A percentile compares a stretch with the other conserved stretches of the same genome.
phyloP scores from a whole-genome alignment of 2,329 filamentous ascomycete species.

The Clarireedia homoeocarpa region DNA sequence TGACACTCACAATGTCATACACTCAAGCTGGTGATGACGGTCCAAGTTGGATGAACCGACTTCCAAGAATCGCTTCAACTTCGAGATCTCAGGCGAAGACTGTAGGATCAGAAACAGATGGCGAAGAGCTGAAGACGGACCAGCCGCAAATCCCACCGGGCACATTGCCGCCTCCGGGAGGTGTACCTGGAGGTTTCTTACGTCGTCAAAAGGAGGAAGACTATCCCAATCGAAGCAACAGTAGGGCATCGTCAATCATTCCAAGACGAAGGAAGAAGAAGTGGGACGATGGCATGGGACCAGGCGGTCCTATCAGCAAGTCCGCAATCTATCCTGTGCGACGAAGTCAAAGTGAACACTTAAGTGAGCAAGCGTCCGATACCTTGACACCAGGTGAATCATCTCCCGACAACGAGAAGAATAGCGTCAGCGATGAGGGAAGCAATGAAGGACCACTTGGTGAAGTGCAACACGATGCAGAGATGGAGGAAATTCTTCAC shows the following conservation, averaged over 20 bases:
- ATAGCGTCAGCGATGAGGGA: conserved; percentile 25
- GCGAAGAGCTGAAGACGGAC: conserved; percentile 52
- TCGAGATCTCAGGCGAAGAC: conserved; percentile 77
- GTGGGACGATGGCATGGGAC: conserved; percentile 63
- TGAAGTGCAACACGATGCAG: conserved; percentile 29
- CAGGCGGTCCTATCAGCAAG: conserved; percentile 80
- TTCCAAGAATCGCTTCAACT: conserved; percentile 62
- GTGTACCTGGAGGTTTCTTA: conserved; percentile 67
- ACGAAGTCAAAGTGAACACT: conserved; percentile 21
- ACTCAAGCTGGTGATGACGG: conserved; percentile 84
- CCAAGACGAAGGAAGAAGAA: conserved; percentile 57
- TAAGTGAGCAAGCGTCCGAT: conserved; percentile 24
- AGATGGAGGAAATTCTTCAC: conserved; percentile 29
- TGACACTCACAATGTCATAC: conserved; percentile 93
- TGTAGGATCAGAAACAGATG: conserved; percentile 70
- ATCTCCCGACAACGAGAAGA: conserved; percentile 21
- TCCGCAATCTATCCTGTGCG: conserved; percentile 74
- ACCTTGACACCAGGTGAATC: conserved; percentile 26
- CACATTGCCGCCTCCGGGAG: conserved; percentile 64
- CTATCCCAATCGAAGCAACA: conserved; percentile 42
- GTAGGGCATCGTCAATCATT: conserved; percentile 52
- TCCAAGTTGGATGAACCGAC: conserved; percentile 87
- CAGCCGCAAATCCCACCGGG: conserved; percentile 52
- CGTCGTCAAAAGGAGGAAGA: conserved; percentile 77
- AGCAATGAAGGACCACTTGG: conserved; percentile 25